Conservation (phyloP, 1,284 basidiomycete genomes). For the Phaffia rhodozyma region DNA sequence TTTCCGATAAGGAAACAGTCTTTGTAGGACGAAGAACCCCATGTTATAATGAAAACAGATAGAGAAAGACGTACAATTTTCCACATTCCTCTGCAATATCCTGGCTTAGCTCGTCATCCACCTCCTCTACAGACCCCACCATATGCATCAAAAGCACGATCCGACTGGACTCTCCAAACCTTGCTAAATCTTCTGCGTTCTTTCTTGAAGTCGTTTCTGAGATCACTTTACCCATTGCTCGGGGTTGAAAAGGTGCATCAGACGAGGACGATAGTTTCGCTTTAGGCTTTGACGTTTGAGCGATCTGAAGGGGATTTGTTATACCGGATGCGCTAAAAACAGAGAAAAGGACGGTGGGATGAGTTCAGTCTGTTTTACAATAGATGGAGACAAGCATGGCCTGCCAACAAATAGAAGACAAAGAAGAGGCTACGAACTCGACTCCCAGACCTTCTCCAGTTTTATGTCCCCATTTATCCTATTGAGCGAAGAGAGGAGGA, state of each 20-base stretch:
- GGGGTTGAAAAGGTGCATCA: constrained; percentile 29
- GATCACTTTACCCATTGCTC: constrained; percentile 66
- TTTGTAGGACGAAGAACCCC: constrained; percentile 4
- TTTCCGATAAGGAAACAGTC: constrained; percentile 26
- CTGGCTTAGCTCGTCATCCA: constrained; percentile 70
- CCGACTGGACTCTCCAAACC: constrained; percentile 77
- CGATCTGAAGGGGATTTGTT: constrained; percentile 65
- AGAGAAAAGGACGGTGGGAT: not conserved
- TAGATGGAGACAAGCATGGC: not conserved
- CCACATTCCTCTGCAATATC: constrained; percentile 58
- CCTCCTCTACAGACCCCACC: constrained; percentile 64
- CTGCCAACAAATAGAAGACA: not conserved
- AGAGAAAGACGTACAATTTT: constrained; percentile 10
- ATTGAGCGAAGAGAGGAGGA: no score
- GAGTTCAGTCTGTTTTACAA: not conserved
- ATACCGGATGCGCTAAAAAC: constrained; percentile 58
- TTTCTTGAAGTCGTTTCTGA: constrained; percentile 56
- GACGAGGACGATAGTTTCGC: constrained; percentile 14
- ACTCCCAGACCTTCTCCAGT: constrained; percentile 79
- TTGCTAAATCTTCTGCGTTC: constrained; percentile 51
- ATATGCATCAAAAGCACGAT: constrained; percentile 78
- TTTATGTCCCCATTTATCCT: constrained; percentile 74
- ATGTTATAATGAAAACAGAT: constrained; percentile 1
- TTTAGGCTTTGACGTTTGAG: constrained; percentile 43
- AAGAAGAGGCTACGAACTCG: constrained; percentile 1